Conservation (phyloP, 1,284 basidiomycete species). For the Boletellus sp. region DNA sequence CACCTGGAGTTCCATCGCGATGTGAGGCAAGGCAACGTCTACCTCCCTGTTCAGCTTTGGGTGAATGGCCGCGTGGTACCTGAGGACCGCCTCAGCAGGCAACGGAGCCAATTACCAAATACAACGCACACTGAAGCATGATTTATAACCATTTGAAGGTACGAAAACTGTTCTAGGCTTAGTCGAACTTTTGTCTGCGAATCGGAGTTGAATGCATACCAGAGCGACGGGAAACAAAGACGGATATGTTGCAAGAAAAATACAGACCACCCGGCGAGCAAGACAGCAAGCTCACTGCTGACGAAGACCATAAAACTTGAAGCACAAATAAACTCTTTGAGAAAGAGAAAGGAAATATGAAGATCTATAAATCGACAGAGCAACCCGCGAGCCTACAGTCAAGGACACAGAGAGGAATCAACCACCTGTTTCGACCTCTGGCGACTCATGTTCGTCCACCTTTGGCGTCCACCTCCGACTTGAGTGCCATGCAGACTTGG, state of each 20-base stretch:
- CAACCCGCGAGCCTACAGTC: constrained; percentile 73
- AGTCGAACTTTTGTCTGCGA: not conserved
- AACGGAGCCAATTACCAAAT: too few species aligned
- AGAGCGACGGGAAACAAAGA: constrained; percentile 56
- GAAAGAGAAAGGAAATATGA: constrained; percentile 29
- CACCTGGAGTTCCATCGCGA: constrained; percentile 76
- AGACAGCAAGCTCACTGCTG: constrained; percentile 48
- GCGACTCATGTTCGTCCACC: constrained; percentile 19
- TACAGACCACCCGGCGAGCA: constrained; percentile 57
- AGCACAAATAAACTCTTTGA: not conserved
- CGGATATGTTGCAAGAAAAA: too few species aligned
- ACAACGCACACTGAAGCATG: constrained; percentile 38
- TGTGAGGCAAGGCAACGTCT: constrained; percentile 63
- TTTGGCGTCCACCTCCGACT: constrained; percentile 30
- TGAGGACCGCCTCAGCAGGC: too few species aligned
- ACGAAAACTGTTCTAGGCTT: constrained; percentile 49
- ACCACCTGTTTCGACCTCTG: constrained; percentile 54
- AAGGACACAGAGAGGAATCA: constrained; percentile 68
- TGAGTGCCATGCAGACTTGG: constrained; percentile 26
- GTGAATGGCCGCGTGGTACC: constrained; percentile 57
- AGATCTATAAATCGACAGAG: constrained; percentile 51
- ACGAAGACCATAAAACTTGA: constrained; percentile 51
- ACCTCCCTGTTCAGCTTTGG: constrained; percentile 56
- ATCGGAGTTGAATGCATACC: constrained; percentile 34
- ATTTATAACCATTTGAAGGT: constrained; percentile 58